Conservation (phyloP, 129 eudicot species). For the Flaveria ramosissima region DNA sequence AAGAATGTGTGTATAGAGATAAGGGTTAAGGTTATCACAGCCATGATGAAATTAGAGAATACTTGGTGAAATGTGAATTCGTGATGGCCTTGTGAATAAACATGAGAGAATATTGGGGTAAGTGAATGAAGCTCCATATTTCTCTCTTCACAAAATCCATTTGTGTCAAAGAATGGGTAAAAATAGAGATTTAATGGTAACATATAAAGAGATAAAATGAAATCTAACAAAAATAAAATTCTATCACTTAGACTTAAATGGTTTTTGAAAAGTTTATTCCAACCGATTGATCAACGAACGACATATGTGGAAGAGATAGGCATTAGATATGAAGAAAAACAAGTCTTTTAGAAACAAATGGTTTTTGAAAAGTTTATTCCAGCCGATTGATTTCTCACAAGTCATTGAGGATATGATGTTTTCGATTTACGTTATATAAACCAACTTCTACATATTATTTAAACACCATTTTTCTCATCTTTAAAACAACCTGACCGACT, state of each 20-base stretch:
- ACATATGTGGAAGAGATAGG: too few species aligned
- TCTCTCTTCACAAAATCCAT: not conserved
- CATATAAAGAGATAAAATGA: not conserved
- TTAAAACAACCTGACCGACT: too few species aligned
- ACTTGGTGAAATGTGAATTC: constrained; percentile 22
- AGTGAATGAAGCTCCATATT: constrained; percentile 23
- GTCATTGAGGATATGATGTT: too few species aligned
- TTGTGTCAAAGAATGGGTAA: not conserved
- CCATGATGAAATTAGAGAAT: constrained; percentile 30
- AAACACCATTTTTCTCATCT: too few species aligned
- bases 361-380: too few species aligned
- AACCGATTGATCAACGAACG: too few species aligned
- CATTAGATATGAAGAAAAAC: too few species aligned
- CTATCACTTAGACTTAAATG: not conserved
- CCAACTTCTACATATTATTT: too few species aligned
- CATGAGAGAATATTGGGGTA: constrained; percentile 37
- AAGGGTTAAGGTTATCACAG: constrained; percentile 9
- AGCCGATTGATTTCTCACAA: too few species aligned
- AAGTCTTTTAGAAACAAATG: too few species aligned
- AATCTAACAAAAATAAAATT: not conserved
- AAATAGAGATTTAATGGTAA: not conserved
- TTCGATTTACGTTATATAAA: too few species aligned
- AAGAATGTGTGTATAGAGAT: constrained; percentile 24
- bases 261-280: too few species aligned
- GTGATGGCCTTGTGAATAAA: constrained; percentile 33